These are phyloP conservation scores for Corymbia calophylla DNA, from an alignment of 441 rosid species.

Conservation along the genomic window DNA sequence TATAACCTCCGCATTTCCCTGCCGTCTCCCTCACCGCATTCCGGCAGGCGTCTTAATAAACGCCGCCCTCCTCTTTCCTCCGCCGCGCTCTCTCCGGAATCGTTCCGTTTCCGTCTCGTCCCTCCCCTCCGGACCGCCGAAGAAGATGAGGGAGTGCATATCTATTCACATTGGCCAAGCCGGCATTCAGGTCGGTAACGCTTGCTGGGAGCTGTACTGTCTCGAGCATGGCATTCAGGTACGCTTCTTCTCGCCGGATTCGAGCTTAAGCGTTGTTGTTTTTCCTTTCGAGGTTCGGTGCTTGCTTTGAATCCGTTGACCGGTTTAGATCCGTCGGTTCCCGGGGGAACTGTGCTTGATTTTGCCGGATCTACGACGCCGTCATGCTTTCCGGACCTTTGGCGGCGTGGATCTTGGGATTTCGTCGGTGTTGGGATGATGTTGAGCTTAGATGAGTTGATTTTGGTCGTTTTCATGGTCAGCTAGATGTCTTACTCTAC, in stretches of 20 bases:
- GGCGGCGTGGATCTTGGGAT: background rate
- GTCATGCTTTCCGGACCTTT: background rate
- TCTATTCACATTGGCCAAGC: slow-evolving; percentile 4
- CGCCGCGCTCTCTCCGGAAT: background rate
- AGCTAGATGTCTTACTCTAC: background rate
- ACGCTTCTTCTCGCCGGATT: background rate
- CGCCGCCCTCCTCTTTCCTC: background rate
- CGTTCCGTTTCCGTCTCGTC: background rate
- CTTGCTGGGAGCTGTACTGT: slow-evolving; percentile 4
- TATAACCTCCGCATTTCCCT: background rate
- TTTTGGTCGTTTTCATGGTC: background rate
- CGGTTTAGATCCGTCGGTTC: background rate
- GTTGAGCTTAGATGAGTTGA: background rate
- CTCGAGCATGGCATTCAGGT: slow-evolving; percentile 4
- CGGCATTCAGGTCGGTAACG: slow-evolving; percentile 4
- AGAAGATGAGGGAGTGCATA: slow-evolving; percentile 5
- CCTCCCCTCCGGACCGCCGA: background rate
- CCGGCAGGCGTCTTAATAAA: background rate
- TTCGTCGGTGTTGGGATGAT: background rate
- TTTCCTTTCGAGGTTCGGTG: background rate
- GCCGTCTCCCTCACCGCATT: background rate
- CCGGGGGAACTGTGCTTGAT: background rate
- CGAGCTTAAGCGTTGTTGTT: background rate
- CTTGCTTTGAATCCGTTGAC: background rate
- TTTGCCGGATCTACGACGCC: background rate